Percentiles rank a stretch among this genome's conserved stretches.
Conservation (phyloP, 2,329 filamentous ascomycete genomes). For the Penicillium paneum region DNA sequence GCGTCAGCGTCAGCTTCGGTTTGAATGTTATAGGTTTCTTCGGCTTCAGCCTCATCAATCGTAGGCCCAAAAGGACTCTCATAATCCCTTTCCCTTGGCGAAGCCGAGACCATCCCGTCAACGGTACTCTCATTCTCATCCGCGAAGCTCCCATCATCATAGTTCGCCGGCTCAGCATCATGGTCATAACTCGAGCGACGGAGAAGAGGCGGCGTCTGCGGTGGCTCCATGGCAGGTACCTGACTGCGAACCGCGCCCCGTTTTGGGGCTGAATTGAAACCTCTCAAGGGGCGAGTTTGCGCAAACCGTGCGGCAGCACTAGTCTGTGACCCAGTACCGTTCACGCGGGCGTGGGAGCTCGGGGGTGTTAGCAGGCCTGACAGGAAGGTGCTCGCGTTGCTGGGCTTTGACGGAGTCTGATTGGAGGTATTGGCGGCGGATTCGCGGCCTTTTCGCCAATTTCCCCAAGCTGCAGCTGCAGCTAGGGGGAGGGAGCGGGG, state of each 20-base stretch:
- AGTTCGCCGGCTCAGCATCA: conserved; percentile 54
- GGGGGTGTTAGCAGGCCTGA: conserved; percentile 89
- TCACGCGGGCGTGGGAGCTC: conserved; percentile 66
- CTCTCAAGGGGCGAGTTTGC: conserved; percentile 36
- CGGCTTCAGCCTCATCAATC: conserved; percentile 15
- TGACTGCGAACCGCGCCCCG: conserved; percentile 33
- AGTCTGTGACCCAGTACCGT: conserved; percentile 45
- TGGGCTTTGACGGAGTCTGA: conserved; percentile 61
- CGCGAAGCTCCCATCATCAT: conserved; percentile 44
- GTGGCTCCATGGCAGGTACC: conserved; percentile 33
- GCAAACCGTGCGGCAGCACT: conserved; percentile 33
- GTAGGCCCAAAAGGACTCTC: conserved; percentile 35
- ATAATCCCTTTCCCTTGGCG: conserved; percentile 29
- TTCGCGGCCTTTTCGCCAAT: conserved; percentile 74
- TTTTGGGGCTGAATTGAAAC: conserved; percentile 28
- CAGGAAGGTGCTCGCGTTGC: conserved; percentile 59
- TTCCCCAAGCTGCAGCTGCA: conserved; percentile 95
- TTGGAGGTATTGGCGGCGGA: conserved; percentile 43
- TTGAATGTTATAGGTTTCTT: not conserved
- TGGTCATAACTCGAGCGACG: conserved; percentile 57
- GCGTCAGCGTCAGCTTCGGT: conserved; percentile 3
- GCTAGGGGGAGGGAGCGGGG: conserved; percentile 76
- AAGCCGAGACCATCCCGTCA: conserved; percentile 39
- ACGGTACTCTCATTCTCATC: conserved; percentile 51
- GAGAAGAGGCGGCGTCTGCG: conserved; percentile 55